Evolutionary conservation across 768 basidiomycete species (phyloP).

Genomic region (Melanogaster broomeanus): DNA sequence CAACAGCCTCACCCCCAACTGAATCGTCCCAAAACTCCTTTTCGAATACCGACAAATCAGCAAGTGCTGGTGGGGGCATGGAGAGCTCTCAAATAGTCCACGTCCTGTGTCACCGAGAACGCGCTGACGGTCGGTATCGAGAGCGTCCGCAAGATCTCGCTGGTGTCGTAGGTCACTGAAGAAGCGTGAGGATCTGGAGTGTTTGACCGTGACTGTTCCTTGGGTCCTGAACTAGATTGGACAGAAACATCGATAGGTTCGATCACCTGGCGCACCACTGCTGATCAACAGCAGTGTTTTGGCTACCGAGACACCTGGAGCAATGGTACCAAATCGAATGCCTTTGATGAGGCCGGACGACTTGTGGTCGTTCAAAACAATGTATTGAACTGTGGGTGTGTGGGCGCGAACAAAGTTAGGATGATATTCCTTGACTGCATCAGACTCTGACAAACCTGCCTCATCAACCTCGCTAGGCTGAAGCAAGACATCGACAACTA

Average conservation of each 20-base stretch:
- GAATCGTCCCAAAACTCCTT: conserved; percentile 52
- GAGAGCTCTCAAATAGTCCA: conserved; percentile 52
- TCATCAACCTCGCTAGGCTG: conserved; percentile 80
- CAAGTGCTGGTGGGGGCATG: conserved; percentile 45
- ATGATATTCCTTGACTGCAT: not conserved
- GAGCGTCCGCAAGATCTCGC: conserved; percentile 68
- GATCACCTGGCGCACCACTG: conserved; percentile 64
- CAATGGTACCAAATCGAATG: conserved; percentile 62
- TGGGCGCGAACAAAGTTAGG: not conserved
- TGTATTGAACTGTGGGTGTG: conserved; percentile 50
- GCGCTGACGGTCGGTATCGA: conserved; percentile 66
- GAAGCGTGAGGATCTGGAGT: conserved; percentile 9
- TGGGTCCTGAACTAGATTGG: conserved; percentile 49
- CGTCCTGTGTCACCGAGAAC: conserved; percentile 53
- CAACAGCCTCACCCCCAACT: conserved; percentile 56
- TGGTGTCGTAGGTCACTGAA: conserved; percentile 26
- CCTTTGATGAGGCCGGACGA: conserved; percentile 77
- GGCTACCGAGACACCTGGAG: conserved; percentile 53
- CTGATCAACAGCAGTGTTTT: conserved; percentile 68
- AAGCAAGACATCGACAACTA: conserved; percentile 72
- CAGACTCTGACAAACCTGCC: conserved; percentile 48
- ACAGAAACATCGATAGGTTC: conserved; percentile 82
- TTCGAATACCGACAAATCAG: conserved; percentile 57
- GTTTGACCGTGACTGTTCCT: not conserved
- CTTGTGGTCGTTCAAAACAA: conserved; percentile 60